Base-by-base conservation (phyloP, 164 flowering plant species). In the Saururus chinensis region DNA sequence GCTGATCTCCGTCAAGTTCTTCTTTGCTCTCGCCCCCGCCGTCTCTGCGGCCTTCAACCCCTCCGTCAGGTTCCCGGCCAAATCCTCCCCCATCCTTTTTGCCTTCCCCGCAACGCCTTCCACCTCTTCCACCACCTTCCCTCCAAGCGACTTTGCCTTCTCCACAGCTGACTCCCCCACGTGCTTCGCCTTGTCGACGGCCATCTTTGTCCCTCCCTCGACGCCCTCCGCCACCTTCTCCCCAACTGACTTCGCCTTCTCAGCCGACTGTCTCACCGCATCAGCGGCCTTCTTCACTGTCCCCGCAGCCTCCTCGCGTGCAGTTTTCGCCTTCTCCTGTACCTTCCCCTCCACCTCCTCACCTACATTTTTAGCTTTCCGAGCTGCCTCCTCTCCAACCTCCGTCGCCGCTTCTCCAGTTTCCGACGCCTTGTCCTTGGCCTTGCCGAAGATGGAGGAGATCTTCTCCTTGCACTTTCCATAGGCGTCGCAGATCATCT, bases 391-490 rank as follows among this genome's bases (percentile, higher is more conserved):
- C 19, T 64, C 30, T 12, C 35, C 61, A 0, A 17, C 55, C 4
- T 26, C 19, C 23, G n/a, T 40, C 13, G 21, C 72, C 35, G 35
- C 12, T 5, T 53, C 6, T 6, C 52, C 71, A 17, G 55, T 60
- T 4, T 68, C 80, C 0, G 62, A 13, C 0, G 40, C 74, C 40
- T 55, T 68, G 23, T 76, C 84, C 59, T 75, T 75, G 1, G 77
- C 78, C 49, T 57, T 70, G 3, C 66, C 72, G 3, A 81, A 25
- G 0, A 65, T 69, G 1, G 68, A 69, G 0, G 81, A 76, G 0
- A 84, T 60, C 73, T 64, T 82, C 22, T 79, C 76, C 71, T 68
- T 83, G 69, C 97, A 84, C 51, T 71, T 76, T 0, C 90, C 95
- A 21, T 66, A 70, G 0, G 86, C 85, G 60, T 85, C 89, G 53